A percentile compares a stretch with the other conserved stretches of the same genome.
Evolutionary conservation across 441 rosid genomes (phyloP).

Genomic region (Arabidopsis hybrid): DNA sequence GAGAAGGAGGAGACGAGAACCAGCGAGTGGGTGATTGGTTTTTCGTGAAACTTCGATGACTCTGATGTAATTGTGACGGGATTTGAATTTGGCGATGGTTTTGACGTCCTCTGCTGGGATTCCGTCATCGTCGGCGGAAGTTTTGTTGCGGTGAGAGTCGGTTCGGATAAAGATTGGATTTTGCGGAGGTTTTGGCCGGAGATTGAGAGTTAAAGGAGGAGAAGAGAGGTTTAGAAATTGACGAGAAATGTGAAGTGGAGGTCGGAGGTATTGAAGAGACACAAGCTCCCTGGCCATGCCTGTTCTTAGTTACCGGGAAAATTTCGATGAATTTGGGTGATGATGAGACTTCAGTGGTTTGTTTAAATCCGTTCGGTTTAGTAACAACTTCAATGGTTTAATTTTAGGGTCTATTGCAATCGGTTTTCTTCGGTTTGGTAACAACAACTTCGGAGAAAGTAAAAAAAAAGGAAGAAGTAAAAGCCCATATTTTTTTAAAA

Average conservation of each 20-base stretch:
- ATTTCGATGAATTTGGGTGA: background rate
- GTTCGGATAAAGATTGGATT: slow-evolving; percentile 29
- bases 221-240: slow-evolving; percentile 1
- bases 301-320: background rate
- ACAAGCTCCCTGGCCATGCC: slow-evolving; percentile 41
- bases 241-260: slow-evolving; percentile 29
- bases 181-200: slow-evolving; percentile 35
- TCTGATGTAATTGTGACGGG: slow-evolving; percentile 82
- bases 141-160: slow-evolving; percentile 30
- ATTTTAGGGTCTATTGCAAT: too few species aligned
- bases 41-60: slow-evolving; percentile 77
- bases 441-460: background rate
- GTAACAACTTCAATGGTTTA: too few species aligned
- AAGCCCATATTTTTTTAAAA: too few species aligned
- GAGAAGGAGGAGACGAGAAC: slow-evolving; percentile 87
- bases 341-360: background rate
- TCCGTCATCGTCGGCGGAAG: slow-evolving; percentile 56
- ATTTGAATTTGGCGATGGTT: slow-evolving; percentile 75
- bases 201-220: slow-evolving; percentile 25
- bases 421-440: too few species aligned
- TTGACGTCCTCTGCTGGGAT: slow-evolving; percentile 75
- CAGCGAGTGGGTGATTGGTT: slow-evolving; percentile 80
- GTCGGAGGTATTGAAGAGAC: slow-evolving; percentile 28
- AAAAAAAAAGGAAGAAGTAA: background rate
- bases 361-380: background rate